Conservation (phyloP, 768 basidiomycete genomes). For the Termitomyces heimii region DNA sequence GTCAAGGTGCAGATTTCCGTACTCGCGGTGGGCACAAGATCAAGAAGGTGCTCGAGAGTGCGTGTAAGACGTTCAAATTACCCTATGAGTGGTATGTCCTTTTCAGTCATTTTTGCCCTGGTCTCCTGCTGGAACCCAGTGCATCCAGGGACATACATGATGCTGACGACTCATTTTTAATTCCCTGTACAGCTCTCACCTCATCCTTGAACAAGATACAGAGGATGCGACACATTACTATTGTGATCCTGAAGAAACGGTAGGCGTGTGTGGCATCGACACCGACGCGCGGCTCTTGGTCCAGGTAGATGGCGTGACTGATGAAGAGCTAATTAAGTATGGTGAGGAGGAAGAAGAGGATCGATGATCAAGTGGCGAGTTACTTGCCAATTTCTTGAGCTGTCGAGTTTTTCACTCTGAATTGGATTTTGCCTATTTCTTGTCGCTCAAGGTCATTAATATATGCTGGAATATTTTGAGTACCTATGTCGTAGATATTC, state of each 20-base stretch:
- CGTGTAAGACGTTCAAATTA: constrained; percentile 32
- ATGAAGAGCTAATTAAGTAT: background rate
- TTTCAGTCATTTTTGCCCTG: background rate
- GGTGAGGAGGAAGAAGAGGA: background rate
- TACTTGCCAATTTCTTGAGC: background rate
- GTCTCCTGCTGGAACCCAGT: background rate
- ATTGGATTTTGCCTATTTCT: background rate
- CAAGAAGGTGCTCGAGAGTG: constrained; percentile 33
- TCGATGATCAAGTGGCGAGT: background rate
- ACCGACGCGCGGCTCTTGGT: constrained; percentile 1
- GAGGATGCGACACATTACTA: background rate
- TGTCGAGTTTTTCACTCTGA: background rate
- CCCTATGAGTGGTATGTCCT: constrained; percentile 22
- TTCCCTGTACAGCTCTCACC: constrained; percentile 3
- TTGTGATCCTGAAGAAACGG: constrained; percentile 10
- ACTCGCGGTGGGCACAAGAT: constrained; percentile 36
- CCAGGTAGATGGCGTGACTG: constrained; percentile 1
- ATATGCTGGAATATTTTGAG: background rate
- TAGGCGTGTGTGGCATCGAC: constrained; percentile 6
- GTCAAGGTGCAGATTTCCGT: constrained; percentile 29
- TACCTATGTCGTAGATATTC: background rate
- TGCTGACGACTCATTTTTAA: background rate
- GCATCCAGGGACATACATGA: background rate
- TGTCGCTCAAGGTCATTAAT: no score
- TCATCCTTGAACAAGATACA: constrained; percentile 5